Base-by-base conservation (phyloP, 2,329 filamentous ascomycete species). In the Laburnicola sp. region DNA sequence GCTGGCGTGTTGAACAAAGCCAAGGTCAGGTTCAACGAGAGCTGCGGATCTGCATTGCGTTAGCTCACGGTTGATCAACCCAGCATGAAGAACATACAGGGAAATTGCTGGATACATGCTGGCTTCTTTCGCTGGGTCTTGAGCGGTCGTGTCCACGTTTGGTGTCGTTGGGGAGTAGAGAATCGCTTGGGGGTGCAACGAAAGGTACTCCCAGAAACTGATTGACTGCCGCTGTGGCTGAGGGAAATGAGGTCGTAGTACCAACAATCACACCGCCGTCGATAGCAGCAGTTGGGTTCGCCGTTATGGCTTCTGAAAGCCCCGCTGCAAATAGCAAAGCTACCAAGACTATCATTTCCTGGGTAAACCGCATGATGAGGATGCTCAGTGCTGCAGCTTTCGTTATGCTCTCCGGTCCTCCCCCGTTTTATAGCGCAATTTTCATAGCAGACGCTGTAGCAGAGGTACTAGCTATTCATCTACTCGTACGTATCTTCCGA, bases 171-270 rank as follows among this genome's bases (percentile, higher is more conserved):
- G 1, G 67, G 60, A 6, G 59, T 56, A 2, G 60, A 51, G 42
- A 68, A 69, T 9, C 65, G 60, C 30, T 58, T 50, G 3, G 67
- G 66, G 64, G 57, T n/a, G 63, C 62, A 8, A 62, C 66, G 39
- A 67, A 70, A 0, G 66, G 68, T 1, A 69, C 59, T 4, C 68
- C 68, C 4, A 69, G 56, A 34, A 68, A 69, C 31, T 69, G 60
- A 44, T 69, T 65, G 2, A 69, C 64, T 11, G 52, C 52, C 26
- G 50, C 57, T 2, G 60, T 21, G 16, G 58, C 55, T 5, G 56
- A 51, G 0, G 64, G 56, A 10, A 62, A 63, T 3, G 60, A 49
- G 6, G 65, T 69, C 0, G 62, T 53, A 5, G 59, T 69, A 9
- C 68, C 66, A 4, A 69, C 34, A 1, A 70, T 11, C 1, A 59